These are phyloP conservation scores for Eucalyptus curtisii DNA, from an alignment of 345 rosid genomes.

Conservation along the genomic window DNA sequence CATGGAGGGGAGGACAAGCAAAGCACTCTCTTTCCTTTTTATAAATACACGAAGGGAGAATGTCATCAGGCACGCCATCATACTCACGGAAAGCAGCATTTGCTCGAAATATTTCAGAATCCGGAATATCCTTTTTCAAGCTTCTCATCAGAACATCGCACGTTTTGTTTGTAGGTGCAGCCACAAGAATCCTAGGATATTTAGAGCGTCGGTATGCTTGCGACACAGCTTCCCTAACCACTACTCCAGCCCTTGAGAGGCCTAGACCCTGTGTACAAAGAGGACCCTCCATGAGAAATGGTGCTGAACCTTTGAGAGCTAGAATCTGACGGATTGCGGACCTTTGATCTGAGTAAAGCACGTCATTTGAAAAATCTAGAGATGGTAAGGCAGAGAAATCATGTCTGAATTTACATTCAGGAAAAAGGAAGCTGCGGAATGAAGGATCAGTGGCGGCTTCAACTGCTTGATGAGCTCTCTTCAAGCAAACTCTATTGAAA, in stretches of 20 bases:
- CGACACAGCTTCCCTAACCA: not conserved
- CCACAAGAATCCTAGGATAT: not conserved
- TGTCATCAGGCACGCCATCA: not conserved
- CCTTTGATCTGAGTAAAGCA: not conserved
- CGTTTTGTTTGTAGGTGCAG: not conserved
- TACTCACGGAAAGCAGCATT: not conserved
- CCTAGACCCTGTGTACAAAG: not conserved
- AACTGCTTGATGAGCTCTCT: conserved; percentile 25
- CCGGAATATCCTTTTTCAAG: not conserved
- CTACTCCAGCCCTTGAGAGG: not conserved
- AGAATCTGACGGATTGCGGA: not conserved
- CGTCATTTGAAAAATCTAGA: not conserved
- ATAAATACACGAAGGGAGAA: not conserved
- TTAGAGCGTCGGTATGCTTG: not conserved
- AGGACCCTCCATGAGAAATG: not conserved
- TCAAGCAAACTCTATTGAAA: conserved; percentile 26
- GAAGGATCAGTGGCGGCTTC: conserved; percentile 12
- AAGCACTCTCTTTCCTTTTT: not conserved
- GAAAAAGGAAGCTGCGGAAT: conserved; percentile 12
- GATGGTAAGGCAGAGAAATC: not conserved
- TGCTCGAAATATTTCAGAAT: not conserved
- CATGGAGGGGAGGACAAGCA: not conserved
- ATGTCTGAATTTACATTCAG: not conserved
- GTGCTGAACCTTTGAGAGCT: not conserved
- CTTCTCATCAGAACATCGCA: not conserved